Evolutionary conservation across 176 grass and related monocot genomes (phyloP).

Genomic region (Otatea glauca): DNA sequence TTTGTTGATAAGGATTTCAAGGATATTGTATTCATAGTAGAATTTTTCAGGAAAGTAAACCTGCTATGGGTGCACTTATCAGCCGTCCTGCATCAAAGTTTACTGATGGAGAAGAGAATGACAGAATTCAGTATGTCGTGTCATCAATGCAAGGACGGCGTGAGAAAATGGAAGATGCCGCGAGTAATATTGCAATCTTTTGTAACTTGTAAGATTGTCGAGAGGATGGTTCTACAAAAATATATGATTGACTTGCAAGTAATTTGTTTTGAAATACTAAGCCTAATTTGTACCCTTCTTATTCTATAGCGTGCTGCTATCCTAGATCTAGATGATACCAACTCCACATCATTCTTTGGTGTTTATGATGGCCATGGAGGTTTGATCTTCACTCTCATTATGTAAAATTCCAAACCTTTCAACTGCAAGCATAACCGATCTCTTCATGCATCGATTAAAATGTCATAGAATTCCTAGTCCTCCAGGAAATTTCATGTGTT

Average conservation of each 20-base stretch:
- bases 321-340: slow-evolving; percentile 28
- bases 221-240: background rate
- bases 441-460: too few relatives aligned
- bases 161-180: slow-evolving; percentile 52
- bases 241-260: background rate
- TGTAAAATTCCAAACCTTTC: background rate
- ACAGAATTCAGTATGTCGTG: slow-evolving; percentile 34
- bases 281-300: slow-evolving; percentile 27
- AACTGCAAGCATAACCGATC: too few relatives aligned
- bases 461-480: too few relatives aligned
- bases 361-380: slow-evolving; percentile 68
- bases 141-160: slow-evolving; percentile 58
- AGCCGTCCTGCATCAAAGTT: too few relatives aligned
- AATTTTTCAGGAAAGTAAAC: too few relatives aligned
- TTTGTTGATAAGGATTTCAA: too few relatives aligned
- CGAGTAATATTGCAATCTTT: slow-evolving; percentile 43
- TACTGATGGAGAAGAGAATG: slow-evolving; percentile 3
- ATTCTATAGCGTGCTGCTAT: slow-evolving; percentile 42
- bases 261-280: slow-evolving; percentile 9
- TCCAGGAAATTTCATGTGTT: too few relatives aligned
- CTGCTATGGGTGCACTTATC: too few relatives aligned
- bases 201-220: slow-evolving; percentile 4
- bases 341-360: slow-evolving; percentile 58
- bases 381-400: slow-evolving; percentile 17
- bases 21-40: too few relatives aligned